phyloP scores from a whole-genome alignment of 148 eudicot species.

The Camellia japonica region DNA sequence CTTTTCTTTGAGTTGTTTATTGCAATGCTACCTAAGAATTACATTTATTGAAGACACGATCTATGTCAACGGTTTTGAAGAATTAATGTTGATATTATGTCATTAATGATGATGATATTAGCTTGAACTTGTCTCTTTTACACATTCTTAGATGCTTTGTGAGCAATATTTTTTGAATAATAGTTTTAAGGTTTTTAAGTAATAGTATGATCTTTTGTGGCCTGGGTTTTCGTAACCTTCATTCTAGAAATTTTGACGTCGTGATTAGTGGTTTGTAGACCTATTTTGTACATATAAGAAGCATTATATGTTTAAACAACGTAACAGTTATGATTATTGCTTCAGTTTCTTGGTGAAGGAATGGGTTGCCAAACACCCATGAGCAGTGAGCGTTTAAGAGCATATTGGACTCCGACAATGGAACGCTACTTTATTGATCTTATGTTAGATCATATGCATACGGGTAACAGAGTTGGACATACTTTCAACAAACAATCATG shows the following conservation, averaged over 20 bases:
- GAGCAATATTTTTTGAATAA: no score
- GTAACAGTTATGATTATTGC: neutral
- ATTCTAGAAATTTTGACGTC: neutral
- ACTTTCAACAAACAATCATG: conserved; percentile 19
- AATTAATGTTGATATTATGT: no score
- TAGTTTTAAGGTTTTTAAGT: neutral
- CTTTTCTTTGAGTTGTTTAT: no score
- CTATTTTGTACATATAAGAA: neutral
- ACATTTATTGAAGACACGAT: no score
- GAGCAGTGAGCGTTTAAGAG: conserved; percentile 2
- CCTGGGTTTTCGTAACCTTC: neutral
- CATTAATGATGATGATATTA: no score
- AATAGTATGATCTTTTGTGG: neutral
- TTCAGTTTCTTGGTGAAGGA: neutral
- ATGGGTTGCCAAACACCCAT: conserved; percentile 13
- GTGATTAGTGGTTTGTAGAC: neutral
- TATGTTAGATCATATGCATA: conserved; percentile 15
- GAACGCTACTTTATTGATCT: conserved; percentile 17
- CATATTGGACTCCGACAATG: conserved; percentile 16
- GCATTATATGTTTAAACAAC: neutral
- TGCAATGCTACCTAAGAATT: no score
- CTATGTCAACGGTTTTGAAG: no score
- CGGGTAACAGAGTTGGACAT: conserved; percentile 16
- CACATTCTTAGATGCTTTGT: no score
- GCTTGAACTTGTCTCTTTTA: no score